Conservation (phyloP, 2,329 filamentous ascomycete genomes). For the Furcasterigmium sp. region DNA sequence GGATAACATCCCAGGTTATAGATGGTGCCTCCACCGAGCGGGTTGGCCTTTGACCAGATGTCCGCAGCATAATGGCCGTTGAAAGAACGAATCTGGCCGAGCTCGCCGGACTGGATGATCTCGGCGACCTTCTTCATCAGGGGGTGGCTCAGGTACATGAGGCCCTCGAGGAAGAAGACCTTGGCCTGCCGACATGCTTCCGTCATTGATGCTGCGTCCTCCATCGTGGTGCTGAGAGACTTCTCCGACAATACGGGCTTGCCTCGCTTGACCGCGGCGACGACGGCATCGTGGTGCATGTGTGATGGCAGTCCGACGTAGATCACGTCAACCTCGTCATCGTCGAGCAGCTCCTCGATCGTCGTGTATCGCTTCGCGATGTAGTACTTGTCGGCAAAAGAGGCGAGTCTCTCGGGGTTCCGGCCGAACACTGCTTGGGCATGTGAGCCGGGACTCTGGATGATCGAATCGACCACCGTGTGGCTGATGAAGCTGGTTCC, state of each 20-base stretch:
- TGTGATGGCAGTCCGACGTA: slow-evolving; percentile 21
- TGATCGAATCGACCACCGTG: slow-evolving; percentile 14
- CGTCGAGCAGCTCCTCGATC: slow-evolving; percentile 16
- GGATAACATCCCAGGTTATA: slow-evolving; percentile 23
- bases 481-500: slow-evolving; percentile 23
- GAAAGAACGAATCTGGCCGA: slow-evolving; percentile 15
- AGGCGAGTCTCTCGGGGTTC: slow-evolving; percentile 14
- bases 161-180: slow-evolving; percentile 20
- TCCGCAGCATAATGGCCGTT: slow-evolving; percentile 20
- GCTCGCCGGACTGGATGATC: slow-evolving; percentile 14
- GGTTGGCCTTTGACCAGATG: slow-evolving; percentile 20
- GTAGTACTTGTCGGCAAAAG: slow-evolving; percentile 18
- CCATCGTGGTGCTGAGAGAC: slow-evolving; percentile 19
- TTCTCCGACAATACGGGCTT: slow-evolving; percentile 21
- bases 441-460: slow-evolving; percentile 9
- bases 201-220: slow-evolving; percentile 16
- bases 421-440: slow-evolving; percentile 20
- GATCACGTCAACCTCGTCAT: slow-evolving; percentile 17
- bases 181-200: slow-evolving; percentile 13
- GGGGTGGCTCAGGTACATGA: slow-evolving; percentile 21
- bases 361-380: slow-evolving; percentile 13
- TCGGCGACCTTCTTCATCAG: slow-evolving; percentile 16
- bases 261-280: slow-evolving; percentile 15
- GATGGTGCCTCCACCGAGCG: slow-evolving; percentile 20
- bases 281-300: slow-evolving; percentile 17